Base-by-base conservation (phyloP, 163 green algal species). In the Chlamydomonas reinhardtii region DNA sequence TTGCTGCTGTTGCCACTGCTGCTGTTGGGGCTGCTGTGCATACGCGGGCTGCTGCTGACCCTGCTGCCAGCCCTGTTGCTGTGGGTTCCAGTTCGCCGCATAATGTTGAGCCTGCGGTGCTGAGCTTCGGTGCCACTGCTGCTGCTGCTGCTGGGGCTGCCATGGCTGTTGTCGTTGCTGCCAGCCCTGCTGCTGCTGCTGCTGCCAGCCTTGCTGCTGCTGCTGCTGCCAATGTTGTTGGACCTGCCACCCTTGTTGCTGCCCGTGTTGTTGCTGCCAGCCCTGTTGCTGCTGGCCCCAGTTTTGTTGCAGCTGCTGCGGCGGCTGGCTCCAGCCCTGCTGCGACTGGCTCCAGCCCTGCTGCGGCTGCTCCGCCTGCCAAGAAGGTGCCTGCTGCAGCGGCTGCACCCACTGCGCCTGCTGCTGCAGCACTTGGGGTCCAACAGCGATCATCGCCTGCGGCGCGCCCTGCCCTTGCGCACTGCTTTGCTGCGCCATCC, bases 211-310 rank as follows among this genome's bases (percentile, higher is more conserved):
- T 54, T 65, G 43, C 3, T 9, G 31, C 59, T 35, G 61, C 62
- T 83, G 39, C 39, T 48, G 76, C 17, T 66, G 61, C 39, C 74
- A 62, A 27, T 83, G 76, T 27, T 48, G 76, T 25, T 66, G 37
- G 15, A 24, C 22, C 61, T 73, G 61, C 9, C 25, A 9, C 54
- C 35, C 32, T 32, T 39, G 54, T 25, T 52, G 52, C 31, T 73
- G 32, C 68, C 37, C 39, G 3, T 34, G 22, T 39, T 61, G 71
- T 39, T 64, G 39, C 24, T 20, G 24, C 69, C 20, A 74, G 17
- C 24, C 22, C 37, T 76, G 70, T n/a, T 66, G 61, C 24, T 66
- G 61, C 71, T 64, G 39, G 2, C 2, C 2, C 69, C 20, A 74
- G 17, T 0, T 2, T 19, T 76, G 71, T 11, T 66, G 61, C 24